Conservation (phyloP, 2,329 filamentous ascomycete species). For the Sordariomycetes sp. region DNA sequence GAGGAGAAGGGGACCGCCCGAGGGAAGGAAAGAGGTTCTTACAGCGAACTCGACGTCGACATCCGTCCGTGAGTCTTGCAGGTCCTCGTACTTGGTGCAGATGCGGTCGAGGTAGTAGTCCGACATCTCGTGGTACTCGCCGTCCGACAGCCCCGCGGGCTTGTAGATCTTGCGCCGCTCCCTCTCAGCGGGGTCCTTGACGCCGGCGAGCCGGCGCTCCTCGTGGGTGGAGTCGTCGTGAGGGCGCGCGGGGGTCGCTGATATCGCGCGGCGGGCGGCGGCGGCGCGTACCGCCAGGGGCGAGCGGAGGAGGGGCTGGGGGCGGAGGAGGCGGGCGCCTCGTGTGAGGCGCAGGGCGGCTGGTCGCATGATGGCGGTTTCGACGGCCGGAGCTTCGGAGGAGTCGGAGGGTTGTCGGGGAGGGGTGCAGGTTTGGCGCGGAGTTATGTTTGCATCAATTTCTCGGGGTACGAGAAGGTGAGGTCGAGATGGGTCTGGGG, state of each 20-base stretch:
- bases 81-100: conserved; percentile 53
- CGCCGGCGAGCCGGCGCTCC: not conserved
- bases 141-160: conserved; percentile 54
- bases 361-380: not conserved
- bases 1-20: not conserved
- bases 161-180: conserved; percentile 16
- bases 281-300: not conserved
- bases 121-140: conserved; percentile 66
- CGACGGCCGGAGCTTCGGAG: not conserved
- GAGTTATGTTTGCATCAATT: not conserved
- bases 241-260: not conserved
- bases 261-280: not conserved
- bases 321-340: conserved; percentile 1
- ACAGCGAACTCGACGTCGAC: conserved; percentile 87
- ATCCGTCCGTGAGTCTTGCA: conserved; percentile 63
- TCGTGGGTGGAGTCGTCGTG: not conserved
- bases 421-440: not conserved
- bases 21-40: conserved; percentile 17
- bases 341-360: not conserved
- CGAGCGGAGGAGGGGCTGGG: not conserved
- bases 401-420: not conserved
- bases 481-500: not conserved
- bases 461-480: not conserved
- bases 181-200: not conserved
- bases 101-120: conserved; percentile 61